These are phyloP conservation scores for Castanopsis chinensis DNA, from an alignment of 306 rosid species.

Conservation along the genomic window DNA sequence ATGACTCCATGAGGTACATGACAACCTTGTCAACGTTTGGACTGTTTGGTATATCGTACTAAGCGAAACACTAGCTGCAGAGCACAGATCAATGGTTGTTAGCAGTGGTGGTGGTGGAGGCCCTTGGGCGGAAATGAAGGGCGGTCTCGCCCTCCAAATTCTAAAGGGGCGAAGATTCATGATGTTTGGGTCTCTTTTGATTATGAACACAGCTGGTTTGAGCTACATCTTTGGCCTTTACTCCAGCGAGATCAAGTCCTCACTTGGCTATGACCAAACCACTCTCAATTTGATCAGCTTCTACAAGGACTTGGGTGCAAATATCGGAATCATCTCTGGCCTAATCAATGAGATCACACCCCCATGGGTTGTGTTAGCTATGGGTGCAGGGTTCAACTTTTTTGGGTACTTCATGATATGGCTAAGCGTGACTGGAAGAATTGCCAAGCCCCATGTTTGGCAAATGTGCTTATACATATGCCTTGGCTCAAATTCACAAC, in stretches of 20 bases:
- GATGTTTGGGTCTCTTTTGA: conserved; percentile 21
- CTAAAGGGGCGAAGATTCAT: conserved; percentile 23
- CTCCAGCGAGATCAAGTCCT: conserved; percentile 21
- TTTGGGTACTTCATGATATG: conserved; percentile 33
- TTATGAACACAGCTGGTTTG: conserved; percentile 25
- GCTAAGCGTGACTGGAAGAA: conserved; percentile 22
- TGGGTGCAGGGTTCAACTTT: conserved; percentile 24
- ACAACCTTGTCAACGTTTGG: no score
- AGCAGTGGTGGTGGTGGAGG: background rate
- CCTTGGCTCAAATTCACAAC: conserved; percentile 22
- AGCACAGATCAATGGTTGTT: background rate
- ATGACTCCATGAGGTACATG: no score
- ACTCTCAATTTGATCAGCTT: conserved; percentile 23
- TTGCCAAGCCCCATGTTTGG: conserved; percentile 12
- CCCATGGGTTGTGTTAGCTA: conserved; percentile 16
- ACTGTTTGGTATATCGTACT: no score
- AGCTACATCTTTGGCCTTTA: conserved; percentile 32
- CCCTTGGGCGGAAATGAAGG: background rate
- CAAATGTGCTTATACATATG: conserved; percentile 26
- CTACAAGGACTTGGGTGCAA: conserved; percentile 30
- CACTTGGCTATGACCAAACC: conserved; percentile 27
- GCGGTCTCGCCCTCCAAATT: conserved; percentile 15
- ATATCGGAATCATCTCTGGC: conserved; percentile 16
- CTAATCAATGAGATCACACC: conserved; percentile 26
- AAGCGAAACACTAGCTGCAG: no score